Conservation (phyloP, 2,329 filamentous ascomycete genomes). For the Penicillium sp. region DNA sequence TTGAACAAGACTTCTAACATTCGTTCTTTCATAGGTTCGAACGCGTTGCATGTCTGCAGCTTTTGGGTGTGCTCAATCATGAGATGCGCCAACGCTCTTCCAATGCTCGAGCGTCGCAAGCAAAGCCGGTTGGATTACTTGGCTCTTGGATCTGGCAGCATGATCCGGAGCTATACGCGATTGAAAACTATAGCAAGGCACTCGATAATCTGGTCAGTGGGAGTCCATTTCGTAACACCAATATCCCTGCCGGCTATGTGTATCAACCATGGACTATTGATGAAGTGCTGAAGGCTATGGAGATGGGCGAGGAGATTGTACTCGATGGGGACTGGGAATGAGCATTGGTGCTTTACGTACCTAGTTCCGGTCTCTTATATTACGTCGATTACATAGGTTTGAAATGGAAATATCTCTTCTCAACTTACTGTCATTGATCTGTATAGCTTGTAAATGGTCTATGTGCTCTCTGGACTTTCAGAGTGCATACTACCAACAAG, state of each 20-base stretch:
- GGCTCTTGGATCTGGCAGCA: slow-evolving; percentile 18
- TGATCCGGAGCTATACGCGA: slow-evolving; percentile 23
- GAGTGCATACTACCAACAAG: too few relatives aligned
- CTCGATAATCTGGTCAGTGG: slow-evolving; percentile 23
- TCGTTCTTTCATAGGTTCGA: slow-evolving; percentile 4
- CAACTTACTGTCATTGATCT: too few relatives aligned
- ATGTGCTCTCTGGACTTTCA: too few relatives aligned
- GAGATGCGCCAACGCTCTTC: background rate
- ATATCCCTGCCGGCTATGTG: slow-evolving; percentile 27
- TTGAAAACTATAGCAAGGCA: slow-evolving; percentile 28
- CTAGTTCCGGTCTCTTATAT: background rate
- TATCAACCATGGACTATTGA: slow-evolving; percentile 33
- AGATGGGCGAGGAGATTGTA: slow-evolving; percentile 8
- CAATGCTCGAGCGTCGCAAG: background rate
- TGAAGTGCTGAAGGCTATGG: slow-evolving; percentile 4
- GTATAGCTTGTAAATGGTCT: too few relatives aligned
- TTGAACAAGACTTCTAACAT: background rate
- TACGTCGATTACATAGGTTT: too few relatives aligned
- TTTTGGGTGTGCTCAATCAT: slow-evolving; percentile 7
- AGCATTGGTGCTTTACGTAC: background rate
- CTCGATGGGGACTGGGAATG: slow-evolving; percentile 9
- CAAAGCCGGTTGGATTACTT: slow-evolving; percentile 3
- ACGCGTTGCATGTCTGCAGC: slow-evolving; percentile 15
- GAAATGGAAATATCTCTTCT: too few relatives aligned
- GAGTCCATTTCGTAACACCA: slow-evolving; percentile 31